Conservation (phyloP, 2,329 filamentous ascomycete genomes). For the Paraconiothyrium sp. region DNA sequence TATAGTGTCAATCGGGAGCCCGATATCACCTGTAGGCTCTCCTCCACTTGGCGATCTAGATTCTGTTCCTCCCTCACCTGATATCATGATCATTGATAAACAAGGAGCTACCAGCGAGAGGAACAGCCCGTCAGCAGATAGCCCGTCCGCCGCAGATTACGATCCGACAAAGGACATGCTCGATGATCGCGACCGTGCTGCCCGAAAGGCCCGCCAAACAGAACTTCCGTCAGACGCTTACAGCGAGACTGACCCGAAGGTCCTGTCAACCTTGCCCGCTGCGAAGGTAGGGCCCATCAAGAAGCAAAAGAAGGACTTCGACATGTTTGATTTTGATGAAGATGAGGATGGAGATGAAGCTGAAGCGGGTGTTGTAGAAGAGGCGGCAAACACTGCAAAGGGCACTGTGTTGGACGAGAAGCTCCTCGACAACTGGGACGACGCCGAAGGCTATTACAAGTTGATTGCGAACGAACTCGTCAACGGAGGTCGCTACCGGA, state of each 20-base stretch:
- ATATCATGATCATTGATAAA: constrained; percentile 53
- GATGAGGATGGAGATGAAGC: constrained; percentile 75
- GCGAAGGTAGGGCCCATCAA: constrained; percentile 45
- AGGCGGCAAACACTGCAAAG: constrained; percentile 30
- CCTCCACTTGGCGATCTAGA: constrained; percentile 50
- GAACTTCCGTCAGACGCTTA: constrained; percentile 61
- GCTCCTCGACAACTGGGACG: constrained; percentile 91
- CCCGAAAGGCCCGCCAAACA: constrained; percentile 59
- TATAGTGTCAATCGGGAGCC: constrained; percentile 37
- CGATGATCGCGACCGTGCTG: constrained; percentile 79
- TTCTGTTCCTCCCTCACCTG: constrained; percentile 50
- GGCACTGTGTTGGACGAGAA: constrained; percentile 67
- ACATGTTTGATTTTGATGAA: constrained; percentile 71
- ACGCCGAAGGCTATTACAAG: constrained; percentile 96
- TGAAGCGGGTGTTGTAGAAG: constrained; percentile 73
- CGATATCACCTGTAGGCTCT: constrained; percentile 49
- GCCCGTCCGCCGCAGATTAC: constrained; percentile 91
- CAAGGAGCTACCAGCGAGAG: constrained; percentile 51
- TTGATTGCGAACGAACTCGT: constrained; percentile 91
- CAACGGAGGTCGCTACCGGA: constrained; percentile 84
- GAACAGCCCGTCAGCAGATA: constrained; percentile 61
- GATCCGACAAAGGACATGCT: constrained; percentile 89
- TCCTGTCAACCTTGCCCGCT: constrained; percentile 61
- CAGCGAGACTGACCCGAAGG: constrained; percentile 65
- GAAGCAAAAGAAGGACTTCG: constrained; percentile 62